Base-by-base conservation (phyloP, 1,139 yeast genomes). In the Scheffersomyces segobiensis region DNA sequence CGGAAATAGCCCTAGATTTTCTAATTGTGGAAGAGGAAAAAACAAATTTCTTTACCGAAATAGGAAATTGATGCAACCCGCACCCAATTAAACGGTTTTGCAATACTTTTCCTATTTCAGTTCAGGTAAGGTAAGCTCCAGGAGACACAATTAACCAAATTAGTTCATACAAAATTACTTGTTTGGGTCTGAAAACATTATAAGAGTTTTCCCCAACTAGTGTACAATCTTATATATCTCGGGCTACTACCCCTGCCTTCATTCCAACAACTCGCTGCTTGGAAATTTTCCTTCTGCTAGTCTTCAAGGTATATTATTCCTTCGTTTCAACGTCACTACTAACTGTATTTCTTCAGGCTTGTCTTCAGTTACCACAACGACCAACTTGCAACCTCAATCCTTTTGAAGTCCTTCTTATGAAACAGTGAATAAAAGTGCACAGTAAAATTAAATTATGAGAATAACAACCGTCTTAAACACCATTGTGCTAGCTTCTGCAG, bases 401-500 rank as follows among this genome's bases (percentile, higher is more conserved):
- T 10, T 12, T 32, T 32, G 42, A 32, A 7, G 42, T 32, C 2
- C 42, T 14, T 32, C 57, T 57, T 58, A 58, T 62, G 63, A 59
- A 57, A 62, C 55, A 57, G 55, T 54, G 55, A 55, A 52, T 56
- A 52, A 46, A 58, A 56, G 42, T 50, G 57, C 59, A 54, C 56
- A 56, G 50, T 8, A 48, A 24, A 24, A 24, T 4, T 24, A 24
- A 32, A 32, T 42, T 46, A 67, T 67, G 71, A 68, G 64, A 67
- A 60, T 66, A 62, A 59, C 65, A 48, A 60, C 66, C 54, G 63
- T 68, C 57, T 62, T 68, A 61, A 63, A 61, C 59, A 62, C 69
- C 51, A 67, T 66, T 52, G 63, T 67, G 60, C 62, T 66, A 58
- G 61, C 66, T 21, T 61, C 68, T 49, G 69, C 67, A 55, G 63